Conservation (phyloP, 345 rosid species). For the Eucalyptus marginata region DNA sequence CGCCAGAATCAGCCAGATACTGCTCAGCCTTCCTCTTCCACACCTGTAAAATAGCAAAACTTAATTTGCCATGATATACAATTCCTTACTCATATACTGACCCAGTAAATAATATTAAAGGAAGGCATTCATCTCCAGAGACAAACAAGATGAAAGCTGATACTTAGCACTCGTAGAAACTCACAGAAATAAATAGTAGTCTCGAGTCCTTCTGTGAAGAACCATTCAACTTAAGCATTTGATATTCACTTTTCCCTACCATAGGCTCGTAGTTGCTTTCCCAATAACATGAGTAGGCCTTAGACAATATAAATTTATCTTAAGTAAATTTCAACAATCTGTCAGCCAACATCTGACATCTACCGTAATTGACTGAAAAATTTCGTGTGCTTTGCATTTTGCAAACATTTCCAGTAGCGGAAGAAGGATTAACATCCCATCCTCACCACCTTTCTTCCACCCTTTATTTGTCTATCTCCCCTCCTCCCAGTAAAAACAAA, state of each 20-base stretch:
- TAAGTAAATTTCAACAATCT: neutral
- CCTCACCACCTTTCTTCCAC: neutral
- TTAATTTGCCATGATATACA: neutral
- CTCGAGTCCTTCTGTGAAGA: neutral
- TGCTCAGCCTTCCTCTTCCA: slow-evolving; percentile 99
- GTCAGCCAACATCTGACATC: neutral
- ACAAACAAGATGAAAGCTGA: neutral
- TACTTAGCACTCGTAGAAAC: neutral
- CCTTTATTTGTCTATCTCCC: neutral
- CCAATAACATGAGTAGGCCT: neutral
- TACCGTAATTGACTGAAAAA: neutral
- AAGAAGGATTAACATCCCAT: neutral
- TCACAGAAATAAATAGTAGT: neutral
- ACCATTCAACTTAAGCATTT: neutral
- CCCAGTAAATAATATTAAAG: neutral
- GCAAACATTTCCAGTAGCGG: neutral
- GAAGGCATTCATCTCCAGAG: neutral
- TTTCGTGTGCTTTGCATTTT: neutral
- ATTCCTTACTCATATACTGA: neutral
- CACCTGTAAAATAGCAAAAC: slow-evolving; percentile 18
- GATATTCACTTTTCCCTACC: neutral
- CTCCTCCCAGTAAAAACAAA: neutral
- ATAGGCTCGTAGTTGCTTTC: neutral
- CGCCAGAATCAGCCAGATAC: slow-evolving; percentile 85
- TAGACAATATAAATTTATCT: neutral